Evolutionary conservation across 2,329 filamentous ascomycete species (phyloP).

Genomic region (Teratosphaeria epicoccoides): DNA sequence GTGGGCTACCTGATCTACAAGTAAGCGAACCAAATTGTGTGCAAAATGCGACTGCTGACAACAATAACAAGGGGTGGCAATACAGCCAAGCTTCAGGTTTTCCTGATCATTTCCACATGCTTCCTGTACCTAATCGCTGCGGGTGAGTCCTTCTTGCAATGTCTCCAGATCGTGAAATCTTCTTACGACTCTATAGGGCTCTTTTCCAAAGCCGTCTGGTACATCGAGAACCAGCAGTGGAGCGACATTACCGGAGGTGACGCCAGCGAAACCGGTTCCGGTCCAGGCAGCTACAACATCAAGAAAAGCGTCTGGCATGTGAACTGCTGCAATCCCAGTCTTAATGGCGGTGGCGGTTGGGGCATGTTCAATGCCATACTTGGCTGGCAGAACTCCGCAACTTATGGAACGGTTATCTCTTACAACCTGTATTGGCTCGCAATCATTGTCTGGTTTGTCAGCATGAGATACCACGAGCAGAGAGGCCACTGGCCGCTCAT

Average conservation of each 20-base stretch:
- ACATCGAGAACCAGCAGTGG: constrained; percentile 60
- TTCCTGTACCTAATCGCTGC: constrained; percentile 76
- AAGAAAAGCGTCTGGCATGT: constrained; percentile 71
- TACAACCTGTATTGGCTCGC: constrained; percentile 82
- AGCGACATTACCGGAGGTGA: constrained; percentile 53
- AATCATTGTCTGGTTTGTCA: constrained; percentile 54
- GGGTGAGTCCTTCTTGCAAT: constrained; percentile 31
- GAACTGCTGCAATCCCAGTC: constrained; percentile 67
- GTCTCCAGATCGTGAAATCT: too few relatives aligned
- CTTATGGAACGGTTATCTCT: constrained; percentile 73
- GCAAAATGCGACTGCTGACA: constrained; percentile 8
- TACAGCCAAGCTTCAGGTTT: constrained; percentile 57
- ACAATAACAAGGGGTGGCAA: constrained; percentile 44
- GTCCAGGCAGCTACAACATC: constrained; percentile 71
- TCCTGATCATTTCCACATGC: constrained; percentile 73
- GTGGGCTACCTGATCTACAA: constrained; percentile 71
- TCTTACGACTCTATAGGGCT: constrained; percentile 33
- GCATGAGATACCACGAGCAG: constrained; percentile 57
- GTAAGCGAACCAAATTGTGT: constrained; percentile 37
- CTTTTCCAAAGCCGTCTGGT: constrained; percentile 68
- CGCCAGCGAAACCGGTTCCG: constrained; percentile 50
- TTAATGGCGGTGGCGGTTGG: constrained; percentile 69
- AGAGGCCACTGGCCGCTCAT: constrained; percentile 39
- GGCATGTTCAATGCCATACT: constrained; percentile 78
- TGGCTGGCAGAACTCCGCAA: constrained; percentile 81